phyloP scores from a whole-genome alignment of 805 yeast genomes.

The Metschnikowia picachoensis region DNA sequence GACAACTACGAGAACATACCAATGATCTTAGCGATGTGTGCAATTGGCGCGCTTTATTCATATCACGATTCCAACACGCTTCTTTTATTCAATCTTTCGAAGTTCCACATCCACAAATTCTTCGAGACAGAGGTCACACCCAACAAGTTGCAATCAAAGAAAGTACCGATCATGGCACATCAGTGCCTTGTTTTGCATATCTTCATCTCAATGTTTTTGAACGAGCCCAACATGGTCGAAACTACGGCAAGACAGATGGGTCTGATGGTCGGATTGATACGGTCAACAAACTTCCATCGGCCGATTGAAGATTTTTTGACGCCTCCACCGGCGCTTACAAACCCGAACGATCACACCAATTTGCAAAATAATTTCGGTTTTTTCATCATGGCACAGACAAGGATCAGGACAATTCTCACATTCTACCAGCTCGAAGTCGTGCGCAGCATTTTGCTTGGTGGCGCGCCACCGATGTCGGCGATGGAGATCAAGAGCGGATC shows the following conservation, averaged over 20 bases:
- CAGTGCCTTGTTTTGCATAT: conserved; percentile 55
- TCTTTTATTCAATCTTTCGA: conserved; percentile 62
- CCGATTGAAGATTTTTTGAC: conserved; percentile 37
- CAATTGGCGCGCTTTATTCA: conserved; percentile 84
- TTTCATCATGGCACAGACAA: conserved; percentile 51
- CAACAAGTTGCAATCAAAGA: conserved; percentile 46
- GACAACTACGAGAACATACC: conserved; percentile 53
- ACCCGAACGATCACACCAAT: conserved; percentile 21
- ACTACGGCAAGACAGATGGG: conserved; percentile 50
- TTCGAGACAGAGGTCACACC: conserved; percentile 50
- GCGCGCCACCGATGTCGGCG: conserved; percentile 39
- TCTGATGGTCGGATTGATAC: conserved; percentile 51
- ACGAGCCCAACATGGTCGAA: conserved; percentile 48
- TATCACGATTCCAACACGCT: conserved; percentile 77
- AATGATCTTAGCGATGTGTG: conserved; percentile 72
- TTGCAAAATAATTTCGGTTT: conserved; percentile 45
- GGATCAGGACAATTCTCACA: conserved; percentile 51
- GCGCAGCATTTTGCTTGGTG: conserved; percentile 43
- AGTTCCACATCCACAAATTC: conserved; percentile 61
- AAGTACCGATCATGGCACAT: conserved; percentile 53
- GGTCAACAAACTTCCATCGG: conserved; percentile 48
- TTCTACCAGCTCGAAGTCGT: conserved; percentile 48
- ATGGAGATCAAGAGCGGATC: conserved; percentile 54
- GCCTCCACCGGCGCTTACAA: conserved; percentile 21
- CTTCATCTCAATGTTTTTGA: conserved; percentile 53